A percentile compares a stretch with the other conserved stretches of the same genome.
Evolutionary conservation across 2,329 filamentous ascomycete species (phyloP).

Genomic region (Xylaria sp.): DNA sequence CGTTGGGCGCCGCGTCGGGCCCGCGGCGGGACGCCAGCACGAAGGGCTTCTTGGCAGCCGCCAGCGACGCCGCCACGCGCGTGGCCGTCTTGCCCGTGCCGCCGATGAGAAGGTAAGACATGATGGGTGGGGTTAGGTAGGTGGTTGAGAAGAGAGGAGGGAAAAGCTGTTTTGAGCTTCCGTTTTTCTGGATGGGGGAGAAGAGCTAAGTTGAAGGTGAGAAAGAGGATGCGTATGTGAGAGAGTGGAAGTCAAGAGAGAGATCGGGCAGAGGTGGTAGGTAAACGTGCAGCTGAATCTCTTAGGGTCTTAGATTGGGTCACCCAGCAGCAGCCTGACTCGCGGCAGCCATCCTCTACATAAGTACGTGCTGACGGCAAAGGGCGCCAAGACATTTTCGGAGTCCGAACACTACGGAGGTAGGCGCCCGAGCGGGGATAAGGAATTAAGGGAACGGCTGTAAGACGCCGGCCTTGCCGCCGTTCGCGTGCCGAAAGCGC

Average conservation of each 20-base stretch:
- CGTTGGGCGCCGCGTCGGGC: constrained; percentile 7
- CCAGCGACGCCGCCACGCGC: constrained; percentile 22
- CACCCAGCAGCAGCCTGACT: too few relatives aligned
- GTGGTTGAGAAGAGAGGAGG: too few relatives aligned
- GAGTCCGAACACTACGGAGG: not conserved
- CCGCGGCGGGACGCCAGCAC: constrained; percentile 21
- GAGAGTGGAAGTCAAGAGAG: too few relatives aligned
- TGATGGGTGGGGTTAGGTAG: constrained; percentile 15
- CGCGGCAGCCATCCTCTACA: too few relatives aligned
- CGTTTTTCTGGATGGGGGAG: too few relatives aligned
- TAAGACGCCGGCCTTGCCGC: not conserved
- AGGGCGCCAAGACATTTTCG: not conserved
- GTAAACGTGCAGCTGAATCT: too few relatives aligned
- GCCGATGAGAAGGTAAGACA: constrained; percentile 27
- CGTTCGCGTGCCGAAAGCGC: not conserved
- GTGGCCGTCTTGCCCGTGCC: constrained; percentile 28
- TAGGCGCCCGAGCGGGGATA: not conserved
- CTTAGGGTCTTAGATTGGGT: too few relatives aligned
- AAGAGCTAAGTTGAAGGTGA: too few relatives aligned
- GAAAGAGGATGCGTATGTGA: too few relatives aligned
- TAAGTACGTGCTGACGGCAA: too few relatives aligned
- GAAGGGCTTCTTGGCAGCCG: constrained; percentile 18
- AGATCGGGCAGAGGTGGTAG: too few relatives aligned
- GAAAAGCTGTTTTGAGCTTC: too few relatives aligned
- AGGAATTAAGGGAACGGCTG: not conserved